phyloP scores from a whole-genome alignment of 306 rosid species.

The Spatholobus suberectus region DNA sequence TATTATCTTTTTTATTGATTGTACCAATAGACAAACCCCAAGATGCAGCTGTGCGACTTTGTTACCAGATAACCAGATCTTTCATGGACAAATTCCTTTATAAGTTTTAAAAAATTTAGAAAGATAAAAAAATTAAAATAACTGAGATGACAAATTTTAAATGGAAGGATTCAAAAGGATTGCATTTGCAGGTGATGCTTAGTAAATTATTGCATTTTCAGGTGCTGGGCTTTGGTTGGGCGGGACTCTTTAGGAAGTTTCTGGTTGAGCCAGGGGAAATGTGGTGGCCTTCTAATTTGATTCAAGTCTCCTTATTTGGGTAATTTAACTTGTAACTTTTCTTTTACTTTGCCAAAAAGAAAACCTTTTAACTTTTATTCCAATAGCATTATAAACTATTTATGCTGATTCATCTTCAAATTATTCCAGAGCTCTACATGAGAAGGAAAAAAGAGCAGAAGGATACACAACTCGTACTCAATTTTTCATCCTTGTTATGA shows the following conservation, averaged over 20 bases:
- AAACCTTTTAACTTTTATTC: background rate
- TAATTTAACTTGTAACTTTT: too few species aligned
- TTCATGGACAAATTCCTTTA: too few species aligned
- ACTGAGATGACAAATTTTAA: too few species aligned
- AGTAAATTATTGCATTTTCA: background rate
- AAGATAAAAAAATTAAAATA: too few species aligned
- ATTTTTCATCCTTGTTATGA: slow-evolving; percentile 36
- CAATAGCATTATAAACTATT: background rate
- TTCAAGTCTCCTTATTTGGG: background rate
- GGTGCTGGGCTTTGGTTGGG: background rate
- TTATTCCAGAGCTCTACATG: background rate
- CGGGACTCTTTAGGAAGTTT: background rate
- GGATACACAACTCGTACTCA: background rate
- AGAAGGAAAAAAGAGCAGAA: background rate
- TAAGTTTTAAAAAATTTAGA: too few species aligned
- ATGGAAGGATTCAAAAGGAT: background rate
- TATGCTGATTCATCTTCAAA: background rate
- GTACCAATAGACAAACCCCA: too few species aligned
- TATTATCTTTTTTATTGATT: too few species aligned
- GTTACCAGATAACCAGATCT: too few species aligned
- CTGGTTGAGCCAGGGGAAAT: slow-evolving; percentile 12
- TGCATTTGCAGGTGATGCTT: too few species aligned
- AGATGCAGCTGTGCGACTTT: too few species aligned
- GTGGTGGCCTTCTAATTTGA: slow-evolving; percentile 4
- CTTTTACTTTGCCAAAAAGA: background rate